phyloP scores from a whole-genome alignment of 1,139 yeast genomes.

The Blastobotrys illinoisensis region DNA sequence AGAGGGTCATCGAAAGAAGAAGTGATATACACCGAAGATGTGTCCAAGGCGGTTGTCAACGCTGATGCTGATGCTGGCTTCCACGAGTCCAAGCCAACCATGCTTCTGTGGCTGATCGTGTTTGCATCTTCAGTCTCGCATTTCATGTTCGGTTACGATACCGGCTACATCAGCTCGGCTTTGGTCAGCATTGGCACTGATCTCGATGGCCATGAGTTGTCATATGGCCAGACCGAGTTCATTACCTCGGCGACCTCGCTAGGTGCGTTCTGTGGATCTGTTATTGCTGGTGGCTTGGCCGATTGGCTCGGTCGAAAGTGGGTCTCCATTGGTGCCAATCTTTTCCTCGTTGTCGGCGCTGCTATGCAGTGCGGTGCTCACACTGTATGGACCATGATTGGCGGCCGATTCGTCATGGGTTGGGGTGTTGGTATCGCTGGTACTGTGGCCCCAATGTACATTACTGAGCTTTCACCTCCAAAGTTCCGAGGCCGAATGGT shows the following conservation, averaged over 20 bases:
- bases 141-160: conserved; percentile 93
- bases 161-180: conserved; percentile 92
- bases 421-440: conserved; percentile 96
- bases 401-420: conserved; percentile 87
- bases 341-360: conserved; percentile 77
- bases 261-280: conserved; percentile 80
- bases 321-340: conserved; percentile 71
- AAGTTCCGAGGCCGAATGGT: conserved; percentile 75
- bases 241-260: conserved; percentile 94
- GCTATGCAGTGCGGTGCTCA: conserved; percentile 74
- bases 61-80: conserved; percentile 14
- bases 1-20: conserved; percentile 1
- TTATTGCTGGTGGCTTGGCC: conserved; percentile 72
- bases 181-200: conserved; percentile 78
- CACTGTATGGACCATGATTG: conserved; percentile 85
- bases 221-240: conserved; percentile 76
- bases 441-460: conserved; percentile 81
- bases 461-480: conserved; percentile 88
- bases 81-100: conserved; percentile 17
- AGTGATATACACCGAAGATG: background rate
- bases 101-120: conserved; percentile 53
- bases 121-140: conserved; percentile 89
- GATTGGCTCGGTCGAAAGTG: conserved; percentile 79
- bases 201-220: conserved; percentile 42
- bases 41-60: background rate